Evolutionary conservation across 192 early-diverging fungal species (phyloP).

Genomic region (Spinellus fusiger): DNA sequence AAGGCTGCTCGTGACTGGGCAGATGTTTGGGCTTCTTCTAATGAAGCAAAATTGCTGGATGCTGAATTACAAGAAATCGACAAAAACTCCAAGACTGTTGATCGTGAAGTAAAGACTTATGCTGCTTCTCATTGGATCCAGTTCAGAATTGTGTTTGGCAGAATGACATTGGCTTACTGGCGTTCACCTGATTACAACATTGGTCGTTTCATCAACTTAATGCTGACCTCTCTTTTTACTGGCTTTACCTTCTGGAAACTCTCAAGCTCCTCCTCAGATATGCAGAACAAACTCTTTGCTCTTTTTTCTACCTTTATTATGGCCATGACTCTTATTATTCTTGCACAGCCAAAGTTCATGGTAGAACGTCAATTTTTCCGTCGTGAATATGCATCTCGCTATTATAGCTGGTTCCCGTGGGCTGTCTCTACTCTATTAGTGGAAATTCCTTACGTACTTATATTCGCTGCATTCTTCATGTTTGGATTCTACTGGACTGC

Average conservation of each 20-base stretch:
- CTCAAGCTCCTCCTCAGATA: constrained; percentile 42
- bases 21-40: constrained; percentile 60
- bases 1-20: constrained; percentile 57
- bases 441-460: constrained; percentile 61
- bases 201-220: constrained; percentile 55
- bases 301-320: constrained; percentile 64
- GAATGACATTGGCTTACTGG: constrained; percentile 67
- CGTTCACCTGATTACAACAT: constrained; percentile 71
- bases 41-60: constrained; percentile 34
- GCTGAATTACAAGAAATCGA: constrained; percentile 52
- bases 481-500: constrained; percentile 70
- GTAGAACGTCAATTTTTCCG: constrained; percentile 60
- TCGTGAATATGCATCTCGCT: constrained; percentile 60
- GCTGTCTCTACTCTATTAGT: constrained; percentile 55
- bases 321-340: constrained; percentile 60
- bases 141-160: constrained; percentile 51
- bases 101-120: constrained; percentile 33
- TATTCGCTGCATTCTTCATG: constrained; percentile 59
- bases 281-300: constrained; percentile 65
- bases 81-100: constrained; percentile 13
- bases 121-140: constrained; percentile 40
- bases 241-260: constrained; percentile 71
- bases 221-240: constrained; percentile 51
- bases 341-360: constrained; percentile 61
- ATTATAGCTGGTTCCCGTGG: constrained; percentile 65